These are phyloP conservation scores for Arctium minus DNA, from an alignment of 129 eudicot genomes.

Conservation along the genomic window DNA sequence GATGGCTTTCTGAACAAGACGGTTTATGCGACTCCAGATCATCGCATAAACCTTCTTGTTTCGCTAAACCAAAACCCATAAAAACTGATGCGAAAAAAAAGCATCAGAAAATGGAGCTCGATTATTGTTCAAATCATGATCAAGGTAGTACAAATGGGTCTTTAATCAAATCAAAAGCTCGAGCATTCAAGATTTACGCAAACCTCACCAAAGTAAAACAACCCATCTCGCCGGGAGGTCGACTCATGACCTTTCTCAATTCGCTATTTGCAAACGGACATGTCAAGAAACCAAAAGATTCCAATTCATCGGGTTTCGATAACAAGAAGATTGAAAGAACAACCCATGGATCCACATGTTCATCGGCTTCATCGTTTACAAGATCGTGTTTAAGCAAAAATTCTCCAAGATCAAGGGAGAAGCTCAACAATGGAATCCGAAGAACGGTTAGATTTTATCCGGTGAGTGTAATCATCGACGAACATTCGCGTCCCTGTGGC, in stretches of 20 bases:
- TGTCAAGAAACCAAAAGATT: slow-evolving; percentile 37
- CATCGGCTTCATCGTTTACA: slow-evolving; percentile 71
- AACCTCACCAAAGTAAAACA: slow-evolving; percentile 65
- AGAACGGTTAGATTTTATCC: slow-evolving; percentile 69
- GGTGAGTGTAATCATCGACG: slow-evolving; percentile 60
- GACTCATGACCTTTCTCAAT: slow-evolving; percentile 51
- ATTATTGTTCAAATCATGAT: slow-evolving; percentile 17
- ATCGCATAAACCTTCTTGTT: slow-evolving; percentile 36
- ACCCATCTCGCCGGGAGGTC: slow-evolving; percentile 80
- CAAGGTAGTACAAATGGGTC: not conserved
- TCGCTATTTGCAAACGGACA: slow-evolving; percentile 47
- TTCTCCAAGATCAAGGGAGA: slow-evolving; percentile 50
- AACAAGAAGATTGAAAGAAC: slow-evolving; percentile 17
- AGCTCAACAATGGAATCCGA: slow-evolving; percentile 35
- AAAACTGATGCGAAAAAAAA: slow-evolving; percentile 12
- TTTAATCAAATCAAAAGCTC: slow-evolving; percentile 39
- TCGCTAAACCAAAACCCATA: slow-evolving; percentile 31
- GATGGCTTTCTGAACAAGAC: slow-evolving; percentile 42
- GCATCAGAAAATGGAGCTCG: slow-evolving; percentile 21
- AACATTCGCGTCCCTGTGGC: slow-evolving; percentile 59
- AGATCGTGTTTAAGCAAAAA: slow-evolving; percentile 70
- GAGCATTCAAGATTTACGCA: slow-evolving; percentile 52
- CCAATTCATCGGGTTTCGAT: not conserved
- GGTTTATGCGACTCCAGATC: slow-evolving; percentile 21
- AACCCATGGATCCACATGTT: slow-evolving; percentile 41